These are phyloP conservation scores for Crithidia fasciculata DNA, from an alignment of 208 protist species.

Conservation along the genomic window DNA sequence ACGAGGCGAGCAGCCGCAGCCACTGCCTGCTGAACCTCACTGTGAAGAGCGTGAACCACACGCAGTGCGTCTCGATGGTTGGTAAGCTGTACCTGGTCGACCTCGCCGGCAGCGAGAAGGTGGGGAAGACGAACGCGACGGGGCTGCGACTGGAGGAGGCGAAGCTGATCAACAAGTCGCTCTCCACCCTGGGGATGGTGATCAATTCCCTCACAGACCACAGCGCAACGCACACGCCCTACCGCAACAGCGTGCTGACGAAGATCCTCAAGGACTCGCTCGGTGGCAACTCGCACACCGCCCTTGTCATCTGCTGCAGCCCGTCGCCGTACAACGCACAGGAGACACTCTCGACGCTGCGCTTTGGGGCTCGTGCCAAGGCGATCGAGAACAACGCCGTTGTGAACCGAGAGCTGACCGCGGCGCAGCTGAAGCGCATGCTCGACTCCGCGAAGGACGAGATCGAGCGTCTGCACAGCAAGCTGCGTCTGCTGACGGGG, in stretches of 20 bases:
- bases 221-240: conserved; percentile 71
- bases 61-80: conserved; percentile 63
- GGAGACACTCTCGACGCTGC: conserved; percentile 91
- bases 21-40: conserved; percentile 89
- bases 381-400: conserved; percentile 84
- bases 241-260: conserved; percentile 90
- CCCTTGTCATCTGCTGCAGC: conserved; percentile 90
- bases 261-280: conserved; percentile 89
- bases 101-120: conserved; percentile 91
- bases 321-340: conserved; percentile 72
- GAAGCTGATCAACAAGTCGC: conserved; percentile 93
- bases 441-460: conserved; percentile 72
- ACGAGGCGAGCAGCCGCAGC: conserved; percentile 85
- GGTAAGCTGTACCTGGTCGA: conserved; percentile 92
- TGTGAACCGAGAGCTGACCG: conserved; percentile 79
- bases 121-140: conserved; percentile 78
- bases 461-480: conserved; percentile 53
- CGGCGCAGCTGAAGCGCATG: conserved; percentile 78
- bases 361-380: conserved; percentile 87
- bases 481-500: conserved; percentile 25
- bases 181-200: conserved; percentile 86
- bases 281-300: conserved; percentile 90
- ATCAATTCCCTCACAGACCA: conserved; percentile 85
- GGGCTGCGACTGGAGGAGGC: conserved; percentile 92
- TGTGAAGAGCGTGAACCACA: conserved; percentile 66